Percentiles rank a stretch among this genome's conserved stretches.
phyloP scores from a whole-genome alignment of 495 filamentous ascomycete genomes.

The Aspergillus mulundensis region DNA sequence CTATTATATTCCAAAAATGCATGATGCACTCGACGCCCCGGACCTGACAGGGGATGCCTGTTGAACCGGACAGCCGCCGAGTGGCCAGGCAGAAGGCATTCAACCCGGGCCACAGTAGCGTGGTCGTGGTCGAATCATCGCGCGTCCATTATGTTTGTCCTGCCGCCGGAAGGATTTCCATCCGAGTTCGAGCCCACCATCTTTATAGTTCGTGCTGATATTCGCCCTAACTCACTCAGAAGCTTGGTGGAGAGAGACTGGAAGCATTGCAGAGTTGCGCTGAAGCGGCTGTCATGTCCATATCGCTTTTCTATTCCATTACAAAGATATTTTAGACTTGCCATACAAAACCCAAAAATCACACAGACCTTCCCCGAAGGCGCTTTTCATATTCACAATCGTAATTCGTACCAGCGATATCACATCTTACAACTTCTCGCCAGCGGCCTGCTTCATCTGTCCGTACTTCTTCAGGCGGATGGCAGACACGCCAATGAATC shows the following conservation, averaged over 20 bases:
- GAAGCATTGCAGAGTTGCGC: too few relatives aligned
- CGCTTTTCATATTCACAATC: slow-evolving; percentile 9
- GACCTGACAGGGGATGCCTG: too few relatives aligned
- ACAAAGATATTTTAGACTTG: slow-evolving; percentile 11
- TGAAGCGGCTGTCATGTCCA: neutral
- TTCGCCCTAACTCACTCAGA: neutral
- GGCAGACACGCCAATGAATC: slow-evolving; percentile 77
- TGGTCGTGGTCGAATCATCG: neutral
- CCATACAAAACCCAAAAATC: slow-evolving; percentile 6
- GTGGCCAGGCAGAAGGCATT: neutral
- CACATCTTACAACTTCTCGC: slow-evolving; percentile 12
- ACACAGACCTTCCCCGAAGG: slow-evolving; percentile 6
- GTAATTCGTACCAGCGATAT: slow-evolving; percentile 5
- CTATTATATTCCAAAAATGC: too few relatives aligned
- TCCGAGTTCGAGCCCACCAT: neutral
- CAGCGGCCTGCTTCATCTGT: slow-evolving; percentile 20
- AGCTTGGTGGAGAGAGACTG: neutral
- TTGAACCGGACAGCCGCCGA: too few relatives aligned
- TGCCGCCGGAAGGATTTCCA: neutral
- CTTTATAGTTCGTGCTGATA: neutral
- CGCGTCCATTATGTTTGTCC: neutral
- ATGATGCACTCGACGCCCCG: too few relatives aligned
- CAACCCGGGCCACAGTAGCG: neutral
- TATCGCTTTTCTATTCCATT: slow-evolving; percentile 12
- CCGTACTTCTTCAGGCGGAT: slow-evolving; percentile 93